A percentile compares a stretch with the other conserved stretches of the same genome.
phyloP scores from a whole-genome alignment of 768 basidiomycete genomes.

The Kwoniella heveanensis region DNA sequence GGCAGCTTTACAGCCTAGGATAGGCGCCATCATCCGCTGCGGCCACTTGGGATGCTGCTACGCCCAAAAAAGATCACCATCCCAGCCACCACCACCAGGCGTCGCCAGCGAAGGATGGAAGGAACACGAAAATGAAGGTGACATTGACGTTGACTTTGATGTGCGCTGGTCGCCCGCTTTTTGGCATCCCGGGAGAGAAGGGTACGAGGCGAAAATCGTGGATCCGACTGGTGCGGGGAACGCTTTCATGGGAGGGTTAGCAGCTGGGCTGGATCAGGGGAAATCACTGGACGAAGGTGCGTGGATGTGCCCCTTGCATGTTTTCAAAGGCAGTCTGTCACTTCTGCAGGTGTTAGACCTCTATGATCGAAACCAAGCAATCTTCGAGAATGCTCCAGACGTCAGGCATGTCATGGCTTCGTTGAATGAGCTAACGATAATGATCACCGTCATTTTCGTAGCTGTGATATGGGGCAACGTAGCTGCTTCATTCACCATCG shows the following conservation, averaged over 20 bases:
- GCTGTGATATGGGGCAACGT: slow-evolving; percentile 31
- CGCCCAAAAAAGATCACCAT: too few species aligned
- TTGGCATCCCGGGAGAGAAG: slow-evolving; percentile 23
- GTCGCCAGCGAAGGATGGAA: too few species aligned
- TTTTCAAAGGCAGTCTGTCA: too few species aligned
- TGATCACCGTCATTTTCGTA: background rate
- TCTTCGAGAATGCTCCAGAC: too few species aligned
- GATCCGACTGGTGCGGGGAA: slow-evolving; percentile 48
- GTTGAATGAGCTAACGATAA: background rate
- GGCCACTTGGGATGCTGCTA: slow-evolving; percentile 38
- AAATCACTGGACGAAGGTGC: slow-evolving; percentile 28
- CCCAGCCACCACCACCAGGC: background rate
- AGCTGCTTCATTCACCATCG: slow-evolving; percentile 32
- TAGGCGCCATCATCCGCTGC: slow-evolving; percentile 29
- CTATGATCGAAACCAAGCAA: too few species aligned
- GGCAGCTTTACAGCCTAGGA: slow-evolving; percentile 6
- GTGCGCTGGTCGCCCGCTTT: slow-evolving; percentile 35
- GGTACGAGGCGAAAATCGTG: slow-evolving; percentile 24
- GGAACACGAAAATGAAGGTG: too few species aligned
- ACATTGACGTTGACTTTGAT: slow-evolving; percentile 9
- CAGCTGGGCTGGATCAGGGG: slow-evolving; percentile 32
- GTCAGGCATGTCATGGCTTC: too few species aligned
- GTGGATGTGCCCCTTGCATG: too few species aligned
- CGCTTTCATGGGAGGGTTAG: slow-evolving; percentile 40
- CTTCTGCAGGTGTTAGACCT: too few species aligned